Percentiles rank a stretch among this genome's conserved stretches.
Evolutionary conservation across 257 asterid genomes (phyloP).

Genomic region (Dorcoceras hygrometricum): DNA sequence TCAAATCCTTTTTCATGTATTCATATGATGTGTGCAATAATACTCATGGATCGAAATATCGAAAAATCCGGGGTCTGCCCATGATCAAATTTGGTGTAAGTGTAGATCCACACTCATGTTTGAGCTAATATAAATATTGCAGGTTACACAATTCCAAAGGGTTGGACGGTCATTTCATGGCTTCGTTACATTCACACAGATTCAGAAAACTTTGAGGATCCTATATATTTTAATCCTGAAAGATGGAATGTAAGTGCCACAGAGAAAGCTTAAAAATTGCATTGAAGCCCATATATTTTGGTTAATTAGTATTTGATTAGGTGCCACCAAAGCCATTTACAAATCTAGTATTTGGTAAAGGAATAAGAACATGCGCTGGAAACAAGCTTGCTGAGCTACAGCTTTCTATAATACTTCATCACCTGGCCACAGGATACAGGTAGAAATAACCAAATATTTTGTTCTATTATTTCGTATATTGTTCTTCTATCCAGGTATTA

Average conservation of each 20-base stretch:
- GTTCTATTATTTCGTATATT: no score
- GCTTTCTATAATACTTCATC: constrained; percentile 44
- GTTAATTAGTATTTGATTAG: constrained; percentile 21
- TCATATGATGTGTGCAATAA: no score
- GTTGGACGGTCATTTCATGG: constrained; percentile 59
- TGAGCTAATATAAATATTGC: background rate
- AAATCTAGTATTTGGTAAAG: constrained; percentile 54
- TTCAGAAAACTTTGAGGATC: constrained; percentile 56
- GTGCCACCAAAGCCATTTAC: constrained; percentile 43
- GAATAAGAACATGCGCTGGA: constrained; percentile 54
- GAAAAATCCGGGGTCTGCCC: no score
- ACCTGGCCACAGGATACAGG: constrained; percentile 53
- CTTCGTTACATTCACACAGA: constrained; percentile 48
- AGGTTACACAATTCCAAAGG: constrained; percentile 60
- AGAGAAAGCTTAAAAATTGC: background rate
- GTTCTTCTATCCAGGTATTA: no score
- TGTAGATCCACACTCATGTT: no score
- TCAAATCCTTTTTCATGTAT: background rate
- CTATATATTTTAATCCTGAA: constrained; percentile 55
- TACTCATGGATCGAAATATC: no score
- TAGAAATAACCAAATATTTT: no score
- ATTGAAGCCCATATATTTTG: background rate
- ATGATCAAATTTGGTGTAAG: no score
- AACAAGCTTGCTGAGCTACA: constrained; percentile 64
- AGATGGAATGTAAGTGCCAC: constrained; percentile 50